Evolutionary conservation across 495 filamentous ascomycete species (phyloP).

Genomic region (Talaromyces stipitatus): DNA sequence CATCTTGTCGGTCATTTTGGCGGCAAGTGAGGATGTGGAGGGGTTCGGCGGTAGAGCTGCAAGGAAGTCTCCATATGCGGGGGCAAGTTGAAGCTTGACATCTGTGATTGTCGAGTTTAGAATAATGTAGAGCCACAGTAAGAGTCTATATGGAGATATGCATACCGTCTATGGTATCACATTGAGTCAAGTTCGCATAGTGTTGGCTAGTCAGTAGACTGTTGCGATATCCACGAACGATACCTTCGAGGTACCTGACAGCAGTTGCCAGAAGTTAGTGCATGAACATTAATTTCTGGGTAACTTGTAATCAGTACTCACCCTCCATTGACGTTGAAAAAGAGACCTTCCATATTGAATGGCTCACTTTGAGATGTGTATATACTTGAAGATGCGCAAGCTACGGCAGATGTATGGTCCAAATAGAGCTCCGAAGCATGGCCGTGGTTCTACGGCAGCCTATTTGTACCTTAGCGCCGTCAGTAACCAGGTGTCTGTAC

Average conservation of each 20-base stretch:
- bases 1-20: constrained; percentile 95
- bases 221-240: constrained; percentile 95
- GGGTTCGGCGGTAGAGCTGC: constrained; percentile 90
- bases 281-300: neutral
- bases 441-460: neutral
- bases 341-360: constrained; percentile 79
- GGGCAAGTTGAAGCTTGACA: constrained; percentile 93
- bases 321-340: constrained; percentile 95
- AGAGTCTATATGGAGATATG: neutral
- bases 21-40: constrained; percentile 88
- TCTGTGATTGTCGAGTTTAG: constrained; percentile 43
- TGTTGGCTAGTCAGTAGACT: constrained; percentile 81
- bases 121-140: neutral
- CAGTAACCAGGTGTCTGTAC: neutral
- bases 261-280: constrained; percentile 11
- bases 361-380: neutral
- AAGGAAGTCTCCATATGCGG: constrained; percentile 96
- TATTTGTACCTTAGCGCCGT: neutral
- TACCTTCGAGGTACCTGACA: constrained; percentile 84
- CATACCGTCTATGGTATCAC: constrained; percentile 93
- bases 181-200: constrained; percentile 95
- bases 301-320: constrained; percentile 33
- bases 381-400: neutral
- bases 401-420: neutral
- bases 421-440: constrained; percentile 2